Base-by-base conservation (phyloP, 2,329 filamentous ascomycete genomes). In the Corinectria fuckeliana region DNA sequence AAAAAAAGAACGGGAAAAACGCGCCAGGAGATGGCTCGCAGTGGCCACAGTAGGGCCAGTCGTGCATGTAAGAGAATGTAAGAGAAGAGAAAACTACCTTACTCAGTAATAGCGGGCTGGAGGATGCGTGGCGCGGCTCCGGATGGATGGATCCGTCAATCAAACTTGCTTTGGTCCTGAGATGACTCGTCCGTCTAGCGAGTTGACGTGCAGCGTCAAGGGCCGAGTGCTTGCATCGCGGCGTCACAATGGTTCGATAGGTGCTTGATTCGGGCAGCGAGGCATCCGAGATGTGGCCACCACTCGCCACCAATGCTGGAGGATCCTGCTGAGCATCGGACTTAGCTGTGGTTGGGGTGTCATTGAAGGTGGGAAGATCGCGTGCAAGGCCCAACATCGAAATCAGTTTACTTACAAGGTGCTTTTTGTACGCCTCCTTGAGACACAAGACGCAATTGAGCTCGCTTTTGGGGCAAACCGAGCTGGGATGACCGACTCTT, bases 171-270 rank as follows among this genome's bases (percentile, higher is more conserved):
- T 52, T 42, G 45, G 30, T 32, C 45, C 20, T 34, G 23, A 30
- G 38, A 52, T 44, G 30, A 44, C 44, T n/a, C n/a, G n/a, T n/a
- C n/a, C n/a, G n/a, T n/a, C n/a, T 56, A 44, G 51, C 21, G 36
- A 56, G 45, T 41, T 57, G 45, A 52, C 36, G 47, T 50, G 61
- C 62, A 65, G 55, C 52, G 56, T 61, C 50, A 55, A 45, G 50
- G 47, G 21, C 42, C 28, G 18, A 48, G 44, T 30, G 44, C 61
- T 55, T 54, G 30, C 41, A 18, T 25, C 32, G 18, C 32, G 21
- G 50, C 53, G 20, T 49, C 38, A 41, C 30, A 45, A 59, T 56
- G 47, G 55, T 56, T 58, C 59, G 58, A 62, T 55, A 32, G 28
- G 56, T 61, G 55, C 58, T 61, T 68, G 48, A 54, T 56, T 51